Evolutionary conservation across 2,329 filamentous ascomycete genomes (phyloP), one percentile per base, ranked within the genome.

Genomic region (Claviceps spartinae): DNA sequence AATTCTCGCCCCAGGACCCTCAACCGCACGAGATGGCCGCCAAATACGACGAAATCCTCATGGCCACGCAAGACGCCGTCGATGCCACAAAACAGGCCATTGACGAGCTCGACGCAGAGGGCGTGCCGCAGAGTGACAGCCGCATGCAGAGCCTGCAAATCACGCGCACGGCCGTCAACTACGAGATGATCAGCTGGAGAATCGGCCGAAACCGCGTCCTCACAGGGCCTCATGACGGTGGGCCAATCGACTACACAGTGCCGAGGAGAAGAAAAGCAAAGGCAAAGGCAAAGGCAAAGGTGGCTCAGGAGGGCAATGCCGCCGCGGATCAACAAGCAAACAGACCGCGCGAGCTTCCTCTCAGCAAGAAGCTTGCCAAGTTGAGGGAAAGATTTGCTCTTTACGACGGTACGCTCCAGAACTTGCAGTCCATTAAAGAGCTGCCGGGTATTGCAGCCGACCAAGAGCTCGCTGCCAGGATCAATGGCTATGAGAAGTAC

Each of bases 1-100:
- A 72, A 4, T 34, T 34, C 9, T 34, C 30, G 7, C 63, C 69
- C 3, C 60, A 62, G 40, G 66, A 70, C 36, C 66, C 71, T 54
- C 70, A 73, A 51, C 76, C 72, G 49, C 81, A 75, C 58, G 86
- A 93, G 54, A 81, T 84, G 61, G 88, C 90, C 11, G 85, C 83
- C 8, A 88, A 88, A 6, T 98, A 97, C 66, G 93, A 98, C 60
- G 86, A 86, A 56, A 83, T 97, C 50, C 80, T 98, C 26, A 88
- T 86, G 58, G 83, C 89, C 22, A 93, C 88, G 58, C 93, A 97
- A 67, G 91, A 98, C 64, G 88, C 88, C 3, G 88, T 91, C 20
- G 93, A 98, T 68, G 88, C 89, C 5, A 93, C 90, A 0, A 94
- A 95, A 67, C 83, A 86, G 60, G 89, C 89, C 11, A 95, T 96